Conservation (phyloP, 2,329 filamentous ascomycete genomes). For the Fusarium sp. region DNA sequence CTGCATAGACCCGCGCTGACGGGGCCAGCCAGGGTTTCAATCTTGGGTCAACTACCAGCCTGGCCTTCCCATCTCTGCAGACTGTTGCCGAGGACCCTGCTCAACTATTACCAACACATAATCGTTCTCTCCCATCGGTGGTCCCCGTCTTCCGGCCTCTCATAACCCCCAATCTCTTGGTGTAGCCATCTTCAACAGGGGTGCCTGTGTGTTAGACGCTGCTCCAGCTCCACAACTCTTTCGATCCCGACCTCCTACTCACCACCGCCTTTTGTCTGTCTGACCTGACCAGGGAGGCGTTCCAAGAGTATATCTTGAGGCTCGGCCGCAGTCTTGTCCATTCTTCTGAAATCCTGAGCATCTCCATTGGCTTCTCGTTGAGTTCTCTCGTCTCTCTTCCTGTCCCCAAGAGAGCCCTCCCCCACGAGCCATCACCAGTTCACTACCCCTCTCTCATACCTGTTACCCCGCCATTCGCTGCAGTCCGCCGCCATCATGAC, state of each 20-base stretch:
- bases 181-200: conserved; percentile 35
- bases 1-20: conserved; percentile 38
- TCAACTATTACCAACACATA: conserved; percentile 16
- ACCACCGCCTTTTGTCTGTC: conserved; percentile 42
- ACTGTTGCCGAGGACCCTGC: conserved; percentile 16
- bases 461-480: conserved; percentile 20
- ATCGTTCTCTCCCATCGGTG: neutral
- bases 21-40: conserved; percentile 29
- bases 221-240: conserved; percentile 39
- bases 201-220: conserved; percentile 22
- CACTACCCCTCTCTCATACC: conserved; percentile 19
- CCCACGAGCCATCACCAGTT: neutral
- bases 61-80: conserved; percentile 21
- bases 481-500: conserved; percentile 38
- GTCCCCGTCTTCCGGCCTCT: conserved; percentile 14
- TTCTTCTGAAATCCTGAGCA: conserved; percentile 15
- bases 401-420: conserved; percentile 5
- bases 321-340: conserved; percentile 17
- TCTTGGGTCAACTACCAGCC: conserved; percentile 32
- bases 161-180: conserved; percentile 26
- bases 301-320: conserved; percentile 37
- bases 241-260: conserved; percentile 37
- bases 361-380: conserved; percentile 13
- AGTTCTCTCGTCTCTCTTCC: conserved; percentile 8
- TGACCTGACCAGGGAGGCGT: conserved; percentile 37